Evolutionary conservation across 805 yeast genomes (phyloP), one percentile per base, ranked within the genome.

Genomic region (Ascoidea tarda): DNA sequence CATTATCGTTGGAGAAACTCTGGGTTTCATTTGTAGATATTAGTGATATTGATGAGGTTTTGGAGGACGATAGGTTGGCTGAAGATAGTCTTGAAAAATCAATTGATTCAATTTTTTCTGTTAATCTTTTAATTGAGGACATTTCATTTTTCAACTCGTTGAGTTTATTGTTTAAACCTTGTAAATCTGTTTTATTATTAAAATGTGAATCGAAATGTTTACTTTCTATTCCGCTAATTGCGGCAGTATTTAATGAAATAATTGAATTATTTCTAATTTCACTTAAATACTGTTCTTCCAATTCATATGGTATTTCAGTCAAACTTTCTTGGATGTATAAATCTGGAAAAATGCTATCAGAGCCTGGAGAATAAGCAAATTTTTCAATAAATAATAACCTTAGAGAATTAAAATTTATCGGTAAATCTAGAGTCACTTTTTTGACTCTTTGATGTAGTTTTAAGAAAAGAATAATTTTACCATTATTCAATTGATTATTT

Each of bases 331-430:
- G 80, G 5, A 89, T 72, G 59, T 85, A 84, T 32, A 93, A 76
- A 10, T 82, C 85, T 0, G 98, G 97, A 58, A 88, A 87, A 14
- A 38, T 38, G 1, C 77, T 66, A 10, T 79, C 76, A 0, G 78
- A 65, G 0, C 84, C 83, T 0, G 95, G 93, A 0, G 91, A 76
- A 63, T 84, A 88, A 1, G 91, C 87, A 68, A 89, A 90, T 59
- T 81, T 86, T 60, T 91, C 96, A 5, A 90, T 86, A 62, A 91
- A 91, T 31, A 86, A 68, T 1, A 88, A 71, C 48, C 93, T 73
- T 44, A 85, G 60, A 2, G 81, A 71, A 3, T 69, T 71, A 49
- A 66, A 67, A 6, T 66, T 60, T 5, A 65, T 55, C 5, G 73
- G 70, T 2, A 57, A 55, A 1, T 65, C 50, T 4, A 65, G 33